Conservation (phyloP, 306 rosid species). For the Hippophae tibetana region DNA sequence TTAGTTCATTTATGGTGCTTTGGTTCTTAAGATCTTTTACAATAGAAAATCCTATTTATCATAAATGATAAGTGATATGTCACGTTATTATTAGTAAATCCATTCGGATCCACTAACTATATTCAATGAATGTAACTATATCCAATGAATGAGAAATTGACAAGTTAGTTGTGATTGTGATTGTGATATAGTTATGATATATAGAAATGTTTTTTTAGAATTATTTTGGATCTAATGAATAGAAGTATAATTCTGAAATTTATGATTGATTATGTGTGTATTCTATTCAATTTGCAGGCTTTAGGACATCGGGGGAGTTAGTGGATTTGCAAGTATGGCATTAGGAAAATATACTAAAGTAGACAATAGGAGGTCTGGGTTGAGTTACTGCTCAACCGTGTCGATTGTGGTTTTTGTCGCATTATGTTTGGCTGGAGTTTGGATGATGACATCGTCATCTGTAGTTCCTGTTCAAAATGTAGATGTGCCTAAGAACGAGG, state of each 20-base stretch:
- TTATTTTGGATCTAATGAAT: constrained; percentile 7
- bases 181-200: background rate
- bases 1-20: too few species aligned
- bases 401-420: constrained; percentile 82
- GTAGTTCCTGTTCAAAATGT: constrained; percentile 65
- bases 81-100: too few species aligned
- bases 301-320: constrained; percentile 15
- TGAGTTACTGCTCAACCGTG: constrained; percentile 75
- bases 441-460: constrained; percentile 94
- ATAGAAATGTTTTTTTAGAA: background rate
- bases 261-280: background rate
- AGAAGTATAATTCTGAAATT: constrained; percentile 1
- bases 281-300: constrained; percentile 23
- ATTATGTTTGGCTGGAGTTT: constrained; percentile 74
- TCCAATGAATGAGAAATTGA: too few species aligned
- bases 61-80: too few species aligned
- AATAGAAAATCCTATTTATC: too few species aligned
- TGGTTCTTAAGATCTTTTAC: too few species aligned
- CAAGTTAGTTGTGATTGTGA: too few species aligned
- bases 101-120: background rate
- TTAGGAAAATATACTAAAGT: constrained; percentile 55
- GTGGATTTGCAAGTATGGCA: constrained; percentile 47
- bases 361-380: constrained; percentile 50
- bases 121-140: background rate
- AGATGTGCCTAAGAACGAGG: constrained; percentile 49